Conservation (phyloP, 768 basidiomycete genomes). For the Hirschioporus abietinus region DNA sequence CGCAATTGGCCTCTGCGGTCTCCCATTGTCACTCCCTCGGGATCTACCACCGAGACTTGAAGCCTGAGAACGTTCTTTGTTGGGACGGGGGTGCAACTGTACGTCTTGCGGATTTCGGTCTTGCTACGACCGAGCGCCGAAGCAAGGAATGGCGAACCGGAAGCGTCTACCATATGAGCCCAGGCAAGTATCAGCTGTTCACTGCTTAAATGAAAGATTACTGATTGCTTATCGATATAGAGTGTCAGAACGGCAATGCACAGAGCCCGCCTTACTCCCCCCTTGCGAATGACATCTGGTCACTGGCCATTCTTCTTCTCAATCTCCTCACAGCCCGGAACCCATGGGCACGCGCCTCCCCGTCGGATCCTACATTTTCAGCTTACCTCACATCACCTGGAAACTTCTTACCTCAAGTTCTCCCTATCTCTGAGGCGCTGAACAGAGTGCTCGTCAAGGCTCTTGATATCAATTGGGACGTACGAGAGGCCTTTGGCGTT, state of each 20-base stretch:
- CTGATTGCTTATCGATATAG: constrained; percentile 36
- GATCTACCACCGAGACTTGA: constrained; percentile 95
- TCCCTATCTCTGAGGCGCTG: constrained; percentile 71
- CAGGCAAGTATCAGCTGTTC: constrained; percentile 47
- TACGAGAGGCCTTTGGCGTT: constrained; percentile 37
- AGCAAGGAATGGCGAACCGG: constrained; percentile 91
- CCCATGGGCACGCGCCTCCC: constrained; percentile 89
- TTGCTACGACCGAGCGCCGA: constrained; percentile 81
- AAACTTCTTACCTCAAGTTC: constrained; percentile 78
- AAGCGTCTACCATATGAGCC: constrained; percentile 98
- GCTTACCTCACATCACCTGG: constrained; percentile 74
- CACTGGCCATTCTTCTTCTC: constrained; percentile 90
- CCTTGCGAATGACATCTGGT: constrained; percentile 91
- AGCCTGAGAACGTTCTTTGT: constrained; percentile 94
- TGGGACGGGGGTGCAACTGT: constrained; percentile 71
- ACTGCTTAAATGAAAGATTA: constrained; percentile 12
- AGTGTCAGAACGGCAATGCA: constrained; percentile 78
- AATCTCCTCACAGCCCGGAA: constrained; percentile 94
- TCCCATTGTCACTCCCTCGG: constrained; percentile 88
- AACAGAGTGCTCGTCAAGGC: constrained; percentile 72
- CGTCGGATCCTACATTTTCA: constrained; percentile 82
- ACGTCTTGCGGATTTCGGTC: constrained; percentile 91
- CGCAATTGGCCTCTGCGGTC: constrained; percentile 91
- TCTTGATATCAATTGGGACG: constrained; percentile 63
- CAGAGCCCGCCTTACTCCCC: constrained; percentile 74